Evolutionary conservation across 208 protist genomes (phyloP), one percentile per base, ranked within the genome.

Genomic region (Histomonas meleagridis): DNA sequence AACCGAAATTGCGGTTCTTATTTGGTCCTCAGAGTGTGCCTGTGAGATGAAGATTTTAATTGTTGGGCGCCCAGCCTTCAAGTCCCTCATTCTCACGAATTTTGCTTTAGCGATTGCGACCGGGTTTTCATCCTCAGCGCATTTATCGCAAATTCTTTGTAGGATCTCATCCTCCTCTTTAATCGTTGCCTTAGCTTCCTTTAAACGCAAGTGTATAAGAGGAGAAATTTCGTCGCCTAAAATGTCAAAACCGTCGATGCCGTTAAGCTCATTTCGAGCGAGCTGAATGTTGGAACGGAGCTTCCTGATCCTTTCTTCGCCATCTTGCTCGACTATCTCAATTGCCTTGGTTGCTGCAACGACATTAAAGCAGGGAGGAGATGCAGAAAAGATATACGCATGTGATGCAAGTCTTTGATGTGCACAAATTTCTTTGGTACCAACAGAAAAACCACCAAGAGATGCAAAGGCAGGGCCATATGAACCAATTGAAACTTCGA

Each of bases 341-440:
- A 99, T 92, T 4, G 95, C 95, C 57, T 93, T 93, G 18, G 94
- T 95, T 26, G 96, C 96, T 21, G 96, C 95, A 2, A 95, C 93
- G 3, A 96, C 96, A 10, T 97, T 90, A 93, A 97, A 98, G 18
- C 97, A 96, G 21, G 98, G 97, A 16, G 98, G 93, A 10, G 97
- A 98, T 12, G 97, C 97, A 26, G 97, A 98, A 94, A 98, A 99
- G 62, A 97, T 95, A 94, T 99, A 99, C 49, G 97, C 97, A 0
- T 95, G 92, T 28, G 95, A 95, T 90, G 94, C 92, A 43, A 98
- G 94, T 46, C 97, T 95, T 95, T 98, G 97, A 92, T 97, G 97
- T 55, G 98, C 96, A 28, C 98, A 94, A 62, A 98, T 95, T 46
- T 93, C 91, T 14, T 93, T 92, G 21, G 90, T 92, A 49, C 97